phyloP scores from a whole-genome alignment of 2,329 filamentous ascomycete genomes.

The Corinectria fuckeliana region DNA sequence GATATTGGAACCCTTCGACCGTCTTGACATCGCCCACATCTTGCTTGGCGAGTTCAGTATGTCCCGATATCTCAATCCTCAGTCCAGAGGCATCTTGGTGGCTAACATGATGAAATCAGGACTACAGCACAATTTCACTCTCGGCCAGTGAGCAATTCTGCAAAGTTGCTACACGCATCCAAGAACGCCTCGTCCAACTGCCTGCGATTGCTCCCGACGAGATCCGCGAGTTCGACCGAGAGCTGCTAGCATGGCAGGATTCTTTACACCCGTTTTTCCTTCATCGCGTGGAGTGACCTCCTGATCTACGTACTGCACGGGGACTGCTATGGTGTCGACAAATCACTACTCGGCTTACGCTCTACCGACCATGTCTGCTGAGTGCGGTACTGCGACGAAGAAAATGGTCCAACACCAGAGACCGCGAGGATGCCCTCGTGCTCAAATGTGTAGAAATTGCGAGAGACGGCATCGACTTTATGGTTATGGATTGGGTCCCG shows the following conservation, averaged over 20 bases:
- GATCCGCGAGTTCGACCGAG: background rate
- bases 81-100: conserved; percentile 61
- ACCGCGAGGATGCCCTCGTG: background rate
- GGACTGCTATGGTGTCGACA: background rate
- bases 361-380: conserved; percentile 14
- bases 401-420: background rate
- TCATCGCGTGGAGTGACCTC: background rate
- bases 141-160: conserved; percentile 75
- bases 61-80: conserved; percentile 63
- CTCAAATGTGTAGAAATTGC: conserved; percentile 6
- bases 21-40: background rate
- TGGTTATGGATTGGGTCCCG: background rate
- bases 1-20: conserved; percentile 67
- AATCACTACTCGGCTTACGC: conserved; percentile 4
- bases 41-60: background rate
- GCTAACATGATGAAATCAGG: conserved; percentile 40
- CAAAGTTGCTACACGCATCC: conserved; percentile 78
- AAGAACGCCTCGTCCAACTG: conserved; percentile 68
- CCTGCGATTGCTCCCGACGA: conserved; percentile 72
- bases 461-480: background rate
- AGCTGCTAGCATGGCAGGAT: conserved; percentile 1
- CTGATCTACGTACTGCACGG: background rate
- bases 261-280: background rate
- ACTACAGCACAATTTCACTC: conserved; percentile 63
- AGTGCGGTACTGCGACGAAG: background rate